phyloP scores from a whole-genome alignment of 192 early-diverging fungal species.

The Gamsiella multidivaricata region DNA sequence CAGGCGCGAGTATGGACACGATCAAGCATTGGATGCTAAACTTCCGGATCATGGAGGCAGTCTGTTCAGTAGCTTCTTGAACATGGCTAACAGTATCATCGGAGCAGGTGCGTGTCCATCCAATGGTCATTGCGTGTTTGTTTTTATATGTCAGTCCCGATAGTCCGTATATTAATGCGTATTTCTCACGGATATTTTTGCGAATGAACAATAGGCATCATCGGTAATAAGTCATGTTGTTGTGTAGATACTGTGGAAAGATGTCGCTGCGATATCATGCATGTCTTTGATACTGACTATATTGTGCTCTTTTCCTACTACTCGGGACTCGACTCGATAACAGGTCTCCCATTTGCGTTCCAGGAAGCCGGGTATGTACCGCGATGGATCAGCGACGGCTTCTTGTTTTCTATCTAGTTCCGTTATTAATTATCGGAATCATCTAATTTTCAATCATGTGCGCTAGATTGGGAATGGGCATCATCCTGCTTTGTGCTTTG shows the following conservation, averaged over 20 bases:
- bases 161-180: neutral
- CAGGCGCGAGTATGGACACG: slow-evolving; percentile 7
- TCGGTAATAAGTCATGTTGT: slow-evolving; percentile 16
- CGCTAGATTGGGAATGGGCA: slow-evolving; percentile 63
- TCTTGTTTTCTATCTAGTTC: slow-evolving; percentile 24
- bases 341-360: slow-evolving; percentile 89
- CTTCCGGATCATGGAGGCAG: slow-evolving; percentile 66
- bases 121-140: no score
- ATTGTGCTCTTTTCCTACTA: no score
- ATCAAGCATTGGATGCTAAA: slow-evolving; percentile 23
- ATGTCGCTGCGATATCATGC: no score
- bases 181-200: neutral
- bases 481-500: slow-evolving; percentile 64
- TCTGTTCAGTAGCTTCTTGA: slow-evolving; percentile 72
- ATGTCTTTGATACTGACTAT: no score
- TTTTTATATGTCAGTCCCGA: neutral
- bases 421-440: neutral
- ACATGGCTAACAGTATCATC: slow-evolving; percentile 94
- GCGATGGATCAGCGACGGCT: no score
- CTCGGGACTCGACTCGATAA: slow-evolving; percentile 5
- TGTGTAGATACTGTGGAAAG: neutral
- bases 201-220: slow-evolving; percentile 16
- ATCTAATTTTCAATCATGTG: slow-evolving; percentile 41
- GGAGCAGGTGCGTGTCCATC: slow-evolving; percentile 91
- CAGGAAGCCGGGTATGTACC: slow-evolving; percentile 75